Percentiles rank a stretch among this genome's conserved stretches.
phyloP scores from a whole-genome alignment of 2,329 filamentous ascomycete species.

The Fusarium secorum region DNA sequence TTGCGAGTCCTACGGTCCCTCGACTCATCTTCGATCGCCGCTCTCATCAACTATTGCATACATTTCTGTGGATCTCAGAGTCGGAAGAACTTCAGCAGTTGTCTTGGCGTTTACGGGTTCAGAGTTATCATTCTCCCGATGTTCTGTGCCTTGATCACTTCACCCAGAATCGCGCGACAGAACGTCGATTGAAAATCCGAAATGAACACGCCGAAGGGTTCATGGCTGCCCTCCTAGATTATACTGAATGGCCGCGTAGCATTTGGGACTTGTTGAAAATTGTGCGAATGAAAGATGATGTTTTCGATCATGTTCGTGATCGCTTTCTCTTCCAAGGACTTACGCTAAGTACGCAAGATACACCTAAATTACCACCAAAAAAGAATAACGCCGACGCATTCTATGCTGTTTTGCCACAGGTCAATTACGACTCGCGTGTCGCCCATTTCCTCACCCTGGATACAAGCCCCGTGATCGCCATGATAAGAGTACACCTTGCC shows the following conservation, averaged over 20 bases:
- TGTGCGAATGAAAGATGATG: neutral
- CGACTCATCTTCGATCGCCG: neutral
- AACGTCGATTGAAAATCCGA: neutral
- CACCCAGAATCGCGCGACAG: neutral
- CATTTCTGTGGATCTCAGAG: neutral
- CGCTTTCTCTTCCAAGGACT: neutral
- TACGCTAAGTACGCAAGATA: accelerated
- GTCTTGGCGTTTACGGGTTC: neutral
- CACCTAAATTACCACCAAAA: neutral
- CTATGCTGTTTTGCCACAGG: neutral
- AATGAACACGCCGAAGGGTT: neutral
- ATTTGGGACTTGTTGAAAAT: neutral
- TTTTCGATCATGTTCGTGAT: neutral
- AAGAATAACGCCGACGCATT: accelerated
- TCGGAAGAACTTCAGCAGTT: neutral
- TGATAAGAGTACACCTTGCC: neutral
- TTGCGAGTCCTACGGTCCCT: neutral
- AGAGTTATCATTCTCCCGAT: neutral
- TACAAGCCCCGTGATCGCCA: neutral
- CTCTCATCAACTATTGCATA: neutral
- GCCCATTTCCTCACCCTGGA: neutral
- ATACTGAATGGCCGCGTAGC: accelerated
- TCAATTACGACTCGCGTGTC: neutral
- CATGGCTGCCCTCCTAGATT: neutral
- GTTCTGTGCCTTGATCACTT: neutral